Evolutionary conservation across 208 protist genomes (phyloP), one percentile per base, ranked within the genome.

Genomic region (Wallacemonas collosoma): DNA sequence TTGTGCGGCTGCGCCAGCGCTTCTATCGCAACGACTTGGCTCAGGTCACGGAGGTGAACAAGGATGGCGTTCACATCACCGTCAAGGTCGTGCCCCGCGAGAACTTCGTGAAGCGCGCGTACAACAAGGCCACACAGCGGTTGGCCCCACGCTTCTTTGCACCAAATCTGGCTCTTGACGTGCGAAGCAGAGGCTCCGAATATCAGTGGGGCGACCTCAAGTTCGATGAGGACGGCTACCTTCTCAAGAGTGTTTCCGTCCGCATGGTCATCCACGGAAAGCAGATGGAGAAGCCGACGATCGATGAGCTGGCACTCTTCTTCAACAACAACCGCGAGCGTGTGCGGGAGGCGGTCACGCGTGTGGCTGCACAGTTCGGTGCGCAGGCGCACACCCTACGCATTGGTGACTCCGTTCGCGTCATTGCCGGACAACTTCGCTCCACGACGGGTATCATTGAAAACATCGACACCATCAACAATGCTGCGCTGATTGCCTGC

Each of bases 191-290:
- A 40, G 93, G 86, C 14, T 81, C 87, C 68, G 51, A 77, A 38
- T 92, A 91, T 73, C 79, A 80, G 8, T 97, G 93, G 90, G 93
- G 93, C 35, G 89, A 95, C 57, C 73, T 92, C 53, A 87, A 76
- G 38, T 97, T 97, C 71, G 90, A 97, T 73, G 76, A 79, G 54
- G 90, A 97, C 2, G 93, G 93, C 41, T 97, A 97, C 68, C 83
- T 97, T 12, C 77, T 93, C 17, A 87, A 88, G 63, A 89, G 76
- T 5, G 81, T 95, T 35, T 94, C 93, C 36, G 68, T 63, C 1
- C 90, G 90, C 50, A 90, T 87, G 85, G 77, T 93, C 12, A 81
- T 95, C 45, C 72, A 47, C 60, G 88, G 81, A 45, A 12, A 60
- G 38, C 77, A 94, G 71, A 83, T 94, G 86, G 83, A 90, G 57